Percentiles rank a stretch among this genome's conserved stretches.
Conservation (phyloP, 2,329 filamentous ascomycete genomes). For the Ascochyta rabiei region DNA sequence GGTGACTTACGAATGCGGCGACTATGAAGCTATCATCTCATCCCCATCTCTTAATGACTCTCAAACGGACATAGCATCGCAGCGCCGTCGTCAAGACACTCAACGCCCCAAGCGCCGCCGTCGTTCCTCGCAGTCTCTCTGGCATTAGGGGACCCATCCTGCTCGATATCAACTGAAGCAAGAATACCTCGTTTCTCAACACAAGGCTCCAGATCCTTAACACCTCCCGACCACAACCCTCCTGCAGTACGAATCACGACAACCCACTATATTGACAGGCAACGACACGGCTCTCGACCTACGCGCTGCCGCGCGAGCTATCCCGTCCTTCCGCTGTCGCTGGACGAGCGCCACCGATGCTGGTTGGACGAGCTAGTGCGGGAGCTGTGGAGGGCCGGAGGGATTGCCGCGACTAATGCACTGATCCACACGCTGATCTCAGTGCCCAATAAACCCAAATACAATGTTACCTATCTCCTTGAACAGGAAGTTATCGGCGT, state of each 20-base stretch:
- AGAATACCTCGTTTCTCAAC: too few species aligned
- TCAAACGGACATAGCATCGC: slow-evolving; percentile 20
- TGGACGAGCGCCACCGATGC: neutral
- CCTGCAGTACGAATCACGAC: neutral
- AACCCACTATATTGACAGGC: neutral
- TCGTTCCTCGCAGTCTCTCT: slow-evolving; percentile 8
- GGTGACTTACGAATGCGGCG: slow-evolving; percentile 16
- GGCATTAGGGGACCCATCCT: slow-evolving; percentile 13
- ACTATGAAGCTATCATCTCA: slow-evolving; percentile 24
- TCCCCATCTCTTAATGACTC: slow-evolving; percentile 21
- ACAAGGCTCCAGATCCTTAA: neutral
- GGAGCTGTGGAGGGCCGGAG: neutral
- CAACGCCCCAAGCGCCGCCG: slow-evolving; percentile 14
- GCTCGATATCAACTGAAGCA: neutral
- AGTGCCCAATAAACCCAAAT: neutral
- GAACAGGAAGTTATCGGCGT: too few species aligned
- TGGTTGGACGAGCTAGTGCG: neutral
- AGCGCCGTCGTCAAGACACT: slow-evolving; percentile 20
- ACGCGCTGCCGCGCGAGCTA: neutral
- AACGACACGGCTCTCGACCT: neutral
- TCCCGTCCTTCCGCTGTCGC: neutral
- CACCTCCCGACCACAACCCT: neutral
- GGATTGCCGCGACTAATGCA: neutral
- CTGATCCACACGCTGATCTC: neutral
- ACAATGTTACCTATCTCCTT: neutral